Evolutionary conservation across 2,329 filamentous ascomycete genomes (phyloP), one percentile per base, ranked within the genome.

Genomic region (Penicillium glabrum): DNA sequence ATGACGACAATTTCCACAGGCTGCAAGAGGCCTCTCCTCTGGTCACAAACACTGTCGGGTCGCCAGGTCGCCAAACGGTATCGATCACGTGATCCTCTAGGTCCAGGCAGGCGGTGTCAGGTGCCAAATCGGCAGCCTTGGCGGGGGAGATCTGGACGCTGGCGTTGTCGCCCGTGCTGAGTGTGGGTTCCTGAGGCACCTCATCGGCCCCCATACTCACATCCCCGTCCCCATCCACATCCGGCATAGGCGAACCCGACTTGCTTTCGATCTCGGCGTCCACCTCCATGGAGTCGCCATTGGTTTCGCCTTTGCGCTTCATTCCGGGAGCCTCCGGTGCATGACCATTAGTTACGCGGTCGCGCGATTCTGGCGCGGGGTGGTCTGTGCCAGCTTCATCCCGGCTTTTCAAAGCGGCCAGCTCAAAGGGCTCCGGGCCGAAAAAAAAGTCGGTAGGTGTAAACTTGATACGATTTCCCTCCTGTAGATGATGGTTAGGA

Each of bases 61-160:
- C 77, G 5, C 67, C 61, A 7, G 79, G 79, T 48, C 75, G 76
- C 79, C 79, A 82, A 47, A 71, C 59, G 4, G 72, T 67, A 5
- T 69, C 68, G 2, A 73, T 75, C 66, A 81, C 75, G 70, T 78
- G 75, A 49, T 69, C 67, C 14, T 69, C 63, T 57, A 73, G 62
- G 65, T 77, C 69, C 29, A 81, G 64, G 23, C 80, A 66, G 58
- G 70, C 71, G 62, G 79, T 79, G 63, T 77, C 69, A 44, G 76
- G 72, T 39, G 70, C 71, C 55, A 82, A 72, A 66, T 81, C 77
- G 59, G 74, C 69, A 45, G 78, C 74, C 69, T 80, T 81, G 69
- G 78, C 77, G 67, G 78, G 75, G 50, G 70, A 69, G 63, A 77
- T 79, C 67, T 81, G 79, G 56, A 80, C 73, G 57, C 75, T 78